A percentile compares a stretch with the other conserved stretches of the same genome.
These are phyloP conservation scores for Urochloa ruziziensis DNA, from an alignment of 176 grass and related monocot species.

Conservation along the genomic window DNA sequence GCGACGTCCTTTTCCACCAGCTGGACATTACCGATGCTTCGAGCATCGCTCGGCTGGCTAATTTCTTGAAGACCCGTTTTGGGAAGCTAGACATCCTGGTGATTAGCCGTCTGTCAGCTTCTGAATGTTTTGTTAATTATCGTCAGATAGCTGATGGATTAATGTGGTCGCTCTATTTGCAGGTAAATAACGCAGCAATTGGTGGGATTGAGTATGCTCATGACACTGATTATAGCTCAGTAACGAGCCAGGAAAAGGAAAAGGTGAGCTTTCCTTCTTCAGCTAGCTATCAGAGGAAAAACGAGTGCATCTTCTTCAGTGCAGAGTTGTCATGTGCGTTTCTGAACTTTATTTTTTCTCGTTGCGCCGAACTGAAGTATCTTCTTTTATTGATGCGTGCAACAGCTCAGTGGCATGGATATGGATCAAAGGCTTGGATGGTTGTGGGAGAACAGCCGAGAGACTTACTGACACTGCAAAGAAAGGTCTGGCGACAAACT, in stretches of 20 bases:
- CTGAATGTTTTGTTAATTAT: too few relatives aligned
- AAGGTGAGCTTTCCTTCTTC: neutral
- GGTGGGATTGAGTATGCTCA: neutral
- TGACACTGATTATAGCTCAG: neutral
- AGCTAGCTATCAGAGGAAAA: neutral
- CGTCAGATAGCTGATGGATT: neutral
- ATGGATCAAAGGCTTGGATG: neutral
- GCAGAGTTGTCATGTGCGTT: neutral
- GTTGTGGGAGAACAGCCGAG: neutral
- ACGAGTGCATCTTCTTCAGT: neutral
- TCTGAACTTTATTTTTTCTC: neutral
- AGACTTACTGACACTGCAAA: conserved; percentile 52
- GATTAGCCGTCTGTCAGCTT: neutral
- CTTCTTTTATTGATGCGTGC: neutral
- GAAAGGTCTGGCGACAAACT: conserved; percentile 56
- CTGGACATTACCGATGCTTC: conserved; percentile 45
- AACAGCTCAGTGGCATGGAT: conserved; percentile 25
- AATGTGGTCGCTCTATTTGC: neutral
- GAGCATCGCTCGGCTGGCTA: conserved; percentile 24
- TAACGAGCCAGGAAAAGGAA: neutral
- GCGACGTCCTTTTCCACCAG: conserved; percentile 43
- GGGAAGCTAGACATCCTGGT: conserved; percentile 40
- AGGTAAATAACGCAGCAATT: conserved; percentile 36
- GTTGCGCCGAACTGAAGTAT: neutral
- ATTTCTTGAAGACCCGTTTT: conserved; percentile 32